phyloP scores from a whole-genome alignment of 805 yeast species.

The Sporopachydermia lactativora region DNA sequence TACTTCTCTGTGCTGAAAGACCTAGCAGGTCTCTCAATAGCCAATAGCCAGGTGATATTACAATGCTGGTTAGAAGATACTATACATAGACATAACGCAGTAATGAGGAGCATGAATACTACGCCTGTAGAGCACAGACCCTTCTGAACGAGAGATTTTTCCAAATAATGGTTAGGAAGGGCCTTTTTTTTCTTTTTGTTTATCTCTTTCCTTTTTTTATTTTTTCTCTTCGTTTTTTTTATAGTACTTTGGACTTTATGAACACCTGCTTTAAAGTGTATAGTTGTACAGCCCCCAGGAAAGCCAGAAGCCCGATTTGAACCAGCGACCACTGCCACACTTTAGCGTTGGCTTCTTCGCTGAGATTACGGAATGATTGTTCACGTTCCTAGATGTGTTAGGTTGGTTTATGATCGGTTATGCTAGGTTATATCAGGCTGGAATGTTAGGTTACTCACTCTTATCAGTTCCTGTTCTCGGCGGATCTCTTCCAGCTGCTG shows the following conservation, averaged over 20 bases:
- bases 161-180: no score
- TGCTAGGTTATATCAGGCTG: neutral
- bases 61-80: no score
- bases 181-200: no score
- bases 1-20: no score
- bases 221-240: no score
- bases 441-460: constrained; percentile 12
- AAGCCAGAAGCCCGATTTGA: constrained; percentile 48
- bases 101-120: no score
- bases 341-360: constrained; percentile 60
- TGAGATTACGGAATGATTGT: constrained; percentile 58
- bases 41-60: no score
- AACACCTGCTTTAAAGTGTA: neutral
- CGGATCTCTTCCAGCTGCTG: constrained; percentile 43
- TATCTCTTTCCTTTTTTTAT: no score
- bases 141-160: no score
- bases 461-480: constrained; percentile 49
- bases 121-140: no score
- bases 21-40: no score
- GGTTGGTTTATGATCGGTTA: neutral
- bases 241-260: neutral
- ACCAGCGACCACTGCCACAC: constrained; percentile 63
- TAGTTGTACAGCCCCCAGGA: neutral
- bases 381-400: constrained; percentile 33
- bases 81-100: no score